Evolutionary conservation across 129 eudicot genomes (phyloP), one percentile per base, ranked within the genome.

Genomic region (Flaveria bidentis): DNA sequence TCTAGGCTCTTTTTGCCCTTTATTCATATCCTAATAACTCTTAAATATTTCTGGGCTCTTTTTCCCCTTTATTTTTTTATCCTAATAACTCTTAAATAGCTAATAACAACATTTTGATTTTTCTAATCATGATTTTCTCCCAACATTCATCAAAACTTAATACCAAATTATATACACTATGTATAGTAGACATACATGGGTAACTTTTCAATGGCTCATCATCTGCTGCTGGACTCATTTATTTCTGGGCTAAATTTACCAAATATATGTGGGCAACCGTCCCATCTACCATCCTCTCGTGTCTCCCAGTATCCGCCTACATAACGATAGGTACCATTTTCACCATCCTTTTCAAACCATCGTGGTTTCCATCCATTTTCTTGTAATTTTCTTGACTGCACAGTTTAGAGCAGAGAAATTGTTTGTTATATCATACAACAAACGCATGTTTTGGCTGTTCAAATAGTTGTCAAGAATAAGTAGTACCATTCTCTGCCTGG

Each of bases 271-370:
- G 94, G 96, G 85, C 98, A 90, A 42, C 62, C 87, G 50, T 85
- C 90, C 96, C 94, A 92, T 1, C 76, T 87, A 30, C 80, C 74
- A 9, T 73, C 82, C 67, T 88, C 90, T 46, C 96, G 86, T 23
- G 85, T 82, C 83, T 89, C 96, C 98, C 94, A 90, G 68, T 92
- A 92, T 33, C 98, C 98, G 39, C 96, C 98, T 5, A 56, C 62
- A 72, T 90, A 90, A 22, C 77, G 83, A 30, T 79, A 92, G 30
- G 94, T 69, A 52, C 96, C 88, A 9, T 90, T 81, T 68, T 87
- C 89, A 20, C 88, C 80, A 2, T 86, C 94, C 73, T 82, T 86
- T 56, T 71, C 45, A 74, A 92, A 92, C 94, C 96, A 92, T 77
- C 89, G 82, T 14, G 98, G 88, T 66, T 83, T 88, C 97, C 97